Conservation (phyloP, 2,329 filamentous ascomycete species). For the Pseudogymnoascus sp. region DNA sequence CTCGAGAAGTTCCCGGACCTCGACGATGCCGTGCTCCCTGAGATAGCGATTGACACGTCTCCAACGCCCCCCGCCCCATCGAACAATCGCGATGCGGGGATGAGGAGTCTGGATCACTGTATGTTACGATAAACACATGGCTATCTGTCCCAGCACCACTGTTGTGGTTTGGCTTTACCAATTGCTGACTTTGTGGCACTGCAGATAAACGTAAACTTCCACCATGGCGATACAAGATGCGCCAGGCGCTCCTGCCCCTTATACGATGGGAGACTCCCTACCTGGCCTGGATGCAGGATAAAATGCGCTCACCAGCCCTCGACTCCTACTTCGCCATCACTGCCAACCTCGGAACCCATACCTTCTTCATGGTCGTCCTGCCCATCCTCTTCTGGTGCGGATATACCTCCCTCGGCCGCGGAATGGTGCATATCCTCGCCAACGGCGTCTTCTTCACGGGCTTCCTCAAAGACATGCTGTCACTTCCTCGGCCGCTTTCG, state of each 20-base stretch:
- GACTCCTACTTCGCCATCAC: slow-evolving; percentile 97
- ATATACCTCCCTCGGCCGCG: slow-evolving; percentile 65
- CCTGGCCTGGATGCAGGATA: slow-evolving; percentile 77
- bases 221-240: slow-evolving; percentile 78
- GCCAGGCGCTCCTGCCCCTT: slow-evolving; percentile 74
- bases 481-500: slow-evolving; percentile 82
- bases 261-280: slow-evolving; percentile 94
- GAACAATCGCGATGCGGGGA: slow-evolving; percentile 57
- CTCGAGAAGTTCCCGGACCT: slow-evolving; percentile 26
- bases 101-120: slow-evolving; percentile 76
- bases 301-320: slow-evolving; percentile 71
- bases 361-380: slow-evolving; percentile 94
- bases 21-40: slow-evolving; percentile 25
- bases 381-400: slow-evolving; percentile 97
- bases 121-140: slow-evolving; percentile 27
- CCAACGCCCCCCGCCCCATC: background rate
- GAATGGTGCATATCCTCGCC: slow-evolving; percentile 68
- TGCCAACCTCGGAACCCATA: slow-evolving; percentile 93
- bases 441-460: slow-evolving; percentile 80
- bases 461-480: slow-evolving; percentile 89
- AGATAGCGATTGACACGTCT: slow-evolving; percentile 9
- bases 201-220: slow-evolving; percentile 78
- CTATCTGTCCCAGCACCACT: background rate
- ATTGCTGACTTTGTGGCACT: background rate
- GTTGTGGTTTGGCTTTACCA: slow-evolving; percentile 9